Evolutionary conservation across 768 basidiomycete species (phyloP).

Genomic region (Mycena vulgaris): DNA sequence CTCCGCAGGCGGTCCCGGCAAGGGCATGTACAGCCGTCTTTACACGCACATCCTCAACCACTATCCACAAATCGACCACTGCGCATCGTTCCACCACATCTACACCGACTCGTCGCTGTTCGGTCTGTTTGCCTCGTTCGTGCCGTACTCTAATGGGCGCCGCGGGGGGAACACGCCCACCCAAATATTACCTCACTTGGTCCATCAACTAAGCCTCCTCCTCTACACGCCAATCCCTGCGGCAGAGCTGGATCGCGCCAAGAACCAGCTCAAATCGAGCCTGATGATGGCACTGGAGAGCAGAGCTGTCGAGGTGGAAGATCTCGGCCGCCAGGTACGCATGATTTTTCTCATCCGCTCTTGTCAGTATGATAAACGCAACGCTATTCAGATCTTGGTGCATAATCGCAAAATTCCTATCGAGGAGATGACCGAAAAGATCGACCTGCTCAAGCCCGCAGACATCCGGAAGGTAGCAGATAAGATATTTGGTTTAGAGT

Average conservation of each 20-base stretch:
- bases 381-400: constrained; percentile 74
- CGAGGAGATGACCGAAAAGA: constrained; percentile 91
- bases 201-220: constrained; percentile 89
- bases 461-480: constrained; percentile 84
- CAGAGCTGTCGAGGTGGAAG: constrained; percentile 86
- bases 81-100: constrained; percentile 97
- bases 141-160: constrained; percentile 71
- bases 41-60: constrained; percentile 98
- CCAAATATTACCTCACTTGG: constrained; percentile 87
- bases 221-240: constrained; percentile 78
- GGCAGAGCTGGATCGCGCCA: constrained; percentile 86
- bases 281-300: constrained; percentile 97
- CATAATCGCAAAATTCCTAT: constrained; percentile 89
- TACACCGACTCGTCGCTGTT: constrained; percentile 96
- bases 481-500: constrained; percentile 79
- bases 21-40: constrained; percentile 98
- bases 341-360: constrained; percentile 3
- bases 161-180: constrained; percentile 75
- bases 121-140: constrained; percentile 90
- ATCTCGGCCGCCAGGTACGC: constrained; percentile 89
- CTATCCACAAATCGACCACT: constrained; percentile 94
- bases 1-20: constrained; percentile 98
- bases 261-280: constrained; percentile 94
- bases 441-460: constrained; percentile 80
- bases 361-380: constrained; percentile 7